Base-by-base conservation (phyloP, 306 rosid genomes). In the Vigna reflexopilosa region DNA sequence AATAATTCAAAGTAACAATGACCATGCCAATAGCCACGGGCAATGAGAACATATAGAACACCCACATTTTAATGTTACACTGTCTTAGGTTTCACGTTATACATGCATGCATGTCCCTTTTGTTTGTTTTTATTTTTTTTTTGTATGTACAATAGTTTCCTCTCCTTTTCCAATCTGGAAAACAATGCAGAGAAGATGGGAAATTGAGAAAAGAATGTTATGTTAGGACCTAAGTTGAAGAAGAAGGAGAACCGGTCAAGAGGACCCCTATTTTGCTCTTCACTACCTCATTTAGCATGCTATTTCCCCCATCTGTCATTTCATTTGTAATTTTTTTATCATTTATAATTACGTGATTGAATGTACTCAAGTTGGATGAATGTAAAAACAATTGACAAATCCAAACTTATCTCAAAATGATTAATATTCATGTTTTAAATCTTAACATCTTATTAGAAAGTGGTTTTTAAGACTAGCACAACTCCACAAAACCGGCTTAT, bases 11-110 rank as follows among this genome's bases (percentile, higher is more conserved):
- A 14, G 98, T 91, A 28, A 89, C 42, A 77, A 92, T 88, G 42
- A 92, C 98, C 98, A 95, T 89, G 56, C 93, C 98, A 76, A 93
- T 67, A 22, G 97, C 90, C 36, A 95, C 78, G 71, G 98, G 98
- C 80, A 95, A 81, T 22, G 98, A 92, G 79, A 95, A 86, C 93
- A 95, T 82, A 82, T 95, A 95, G 80, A 95, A 95, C 84, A 92
- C 95, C 93, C 98, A 91, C 98, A 95, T 94, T 77, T 78, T 73
- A 22, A 45, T 34, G 68, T 77, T 52, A 75, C 84, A 75, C 55
- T 54, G 28, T 63, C 10, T 34, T 70, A 22, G 61, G 8, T 11
- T 7, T 54, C 65, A 77, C 19, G 54, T 45, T 54, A 70, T 24
- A 3, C 30, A 28, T 28, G 65, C 28, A 44, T 61, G 48, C 47